These are phyloP conservation scores for Penicillium sp. DNA, from an alignment of 2,329 filamentous ascomycete species.

Conservation along the genomic window DNA sequence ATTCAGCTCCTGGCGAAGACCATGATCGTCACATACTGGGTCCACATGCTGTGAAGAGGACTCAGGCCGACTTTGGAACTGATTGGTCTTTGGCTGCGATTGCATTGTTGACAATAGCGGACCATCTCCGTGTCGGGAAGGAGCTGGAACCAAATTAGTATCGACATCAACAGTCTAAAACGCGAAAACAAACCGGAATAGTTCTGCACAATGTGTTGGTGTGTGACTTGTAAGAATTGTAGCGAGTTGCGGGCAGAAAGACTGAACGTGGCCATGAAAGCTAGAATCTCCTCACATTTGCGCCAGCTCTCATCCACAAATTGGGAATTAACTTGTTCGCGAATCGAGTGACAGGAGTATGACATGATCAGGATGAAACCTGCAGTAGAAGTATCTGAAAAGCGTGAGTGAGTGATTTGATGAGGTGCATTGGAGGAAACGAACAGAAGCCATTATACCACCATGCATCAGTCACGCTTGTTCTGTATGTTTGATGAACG, in stretches of 20 bases:
- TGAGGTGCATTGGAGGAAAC: slow-evolving; percentile 3
- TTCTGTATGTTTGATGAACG: slow-evolving; percentile 31
- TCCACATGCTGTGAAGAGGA: background rate
- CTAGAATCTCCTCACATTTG: slow-evolving; percentile 30
- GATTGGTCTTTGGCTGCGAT: slow-evolving; percentile 7
- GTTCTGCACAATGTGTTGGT: slow-evolving; percentile 23
- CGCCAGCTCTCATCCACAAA: slow-evolving; percentile 26
- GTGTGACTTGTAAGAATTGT: slow-evolving; percentile 28
- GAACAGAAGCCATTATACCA: slow-evolving; percentile 46
- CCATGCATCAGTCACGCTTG: slow-evolving; percentile 33
- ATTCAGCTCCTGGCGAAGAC: background rate
- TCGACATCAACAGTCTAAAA: background rate
- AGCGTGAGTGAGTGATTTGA: background rate
- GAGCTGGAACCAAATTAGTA: slow-evolving; percentile 7
- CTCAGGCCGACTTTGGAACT: background rate
- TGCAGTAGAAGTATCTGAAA: slow-evolving; percentile 31
- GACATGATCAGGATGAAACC: slow-evolving; percentile 36
- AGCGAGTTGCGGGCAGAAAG: slow-evolving; percentile 32
- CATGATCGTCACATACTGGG: background rate
- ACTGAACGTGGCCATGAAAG: slow-evolving; percentile 31
- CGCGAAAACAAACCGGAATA: slow-evolving; percentile 12
- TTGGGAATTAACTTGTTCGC: slow-evolving; percentile 18
- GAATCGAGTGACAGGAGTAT: slow-evolving; percentile 24
- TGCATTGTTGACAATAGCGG: slow-evolving; percentile 1
- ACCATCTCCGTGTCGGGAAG: slow-evolving; percentile 6